A percentile compares a stretch with the other conserved stretches of the same genome.
These are phyloP conservation scores for Linnemannia elongata DNA, from an alignment of 192 early-diverging fungal species.

Conservation along the genomic window DNA sequence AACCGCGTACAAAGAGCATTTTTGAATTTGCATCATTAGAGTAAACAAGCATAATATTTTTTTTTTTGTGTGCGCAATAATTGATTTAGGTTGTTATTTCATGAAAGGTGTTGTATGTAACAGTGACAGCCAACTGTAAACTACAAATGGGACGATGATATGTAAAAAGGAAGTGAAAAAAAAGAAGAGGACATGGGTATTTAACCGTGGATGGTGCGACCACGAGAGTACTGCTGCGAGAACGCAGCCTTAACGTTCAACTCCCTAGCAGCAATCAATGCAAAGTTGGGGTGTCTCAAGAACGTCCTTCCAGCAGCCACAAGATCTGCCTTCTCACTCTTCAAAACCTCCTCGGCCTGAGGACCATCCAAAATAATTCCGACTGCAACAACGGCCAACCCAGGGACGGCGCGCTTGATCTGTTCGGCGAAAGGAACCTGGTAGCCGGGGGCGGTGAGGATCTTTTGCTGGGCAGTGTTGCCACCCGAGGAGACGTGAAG, in stretches of 20 bases:
- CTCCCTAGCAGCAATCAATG: slow-evolving; percentile 72
- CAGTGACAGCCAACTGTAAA: background rate
- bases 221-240: slow-evolving; percentile 75
- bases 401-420: slow-evolving; percentile 70
- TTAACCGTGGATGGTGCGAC: slow-evolving; percentile 21
- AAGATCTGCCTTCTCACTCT: slow-evolving; percentile 75
- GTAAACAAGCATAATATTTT: too few species aligned
- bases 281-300: slow-evolving; percentile 80
- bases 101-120: background rate
- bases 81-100: background rate
- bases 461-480: slow-evolving; percentile 66
- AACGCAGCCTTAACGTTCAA: slow-evolving; percentile 74
- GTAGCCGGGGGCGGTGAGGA: slow-evolving; percentile 64
- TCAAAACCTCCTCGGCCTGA: slow-evolving; percentile 80
- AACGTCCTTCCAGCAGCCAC: slow-evolving; percentile 79
- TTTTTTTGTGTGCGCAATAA: too few species aligned
- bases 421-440: slow-evolving; percentile 80
- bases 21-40: too few species aligned
- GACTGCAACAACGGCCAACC: slow-evolving; percentile 74
- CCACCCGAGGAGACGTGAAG: slow-evolving; percentile 88
- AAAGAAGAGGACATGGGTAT: background rate
- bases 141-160: background rate
- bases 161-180: background rate
- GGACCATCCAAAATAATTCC: slow-evolving; percentile 75
- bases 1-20: background rate